phyloP scores from a whole-genome alignment of 1,139 yeast species.

The Debaryomyces nepalensis region DNA sequence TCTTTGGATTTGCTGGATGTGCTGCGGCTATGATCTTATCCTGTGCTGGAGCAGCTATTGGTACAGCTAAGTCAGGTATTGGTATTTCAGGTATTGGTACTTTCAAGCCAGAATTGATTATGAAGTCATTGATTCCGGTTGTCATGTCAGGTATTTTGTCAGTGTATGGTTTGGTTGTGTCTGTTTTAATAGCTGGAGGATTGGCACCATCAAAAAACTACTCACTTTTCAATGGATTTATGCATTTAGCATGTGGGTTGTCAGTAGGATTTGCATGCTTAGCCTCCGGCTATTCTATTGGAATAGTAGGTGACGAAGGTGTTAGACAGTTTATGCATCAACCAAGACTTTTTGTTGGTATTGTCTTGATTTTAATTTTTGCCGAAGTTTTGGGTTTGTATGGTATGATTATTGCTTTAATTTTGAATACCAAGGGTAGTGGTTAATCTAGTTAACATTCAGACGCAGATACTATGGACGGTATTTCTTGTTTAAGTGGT shows the following conservation, averaged over 20 bases:
- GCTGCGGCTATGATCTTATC: slow-evolving; percentile 89
- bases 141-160: slow-evolving; percentile 98
- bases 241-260: slow-evolving; percentile 95
- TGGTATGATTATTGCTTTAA: slow-evolving; percentile 91
- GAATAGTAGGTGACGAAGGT: slow-evolving; percentile 98
- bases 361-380: slow-evolving; percentile 95
- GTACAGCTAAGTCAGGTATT: slow-evolving; percentile 97
- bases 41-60: slow-evolving; percentile 96
- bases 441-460: slow-evolving; percentile 34
- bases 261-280: slow-evolving; percentile 95
- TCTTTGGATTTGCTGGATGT: slow-evolving; percentile 95
- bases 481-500: too few species aligned
- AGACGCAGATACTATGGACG: not conserved
- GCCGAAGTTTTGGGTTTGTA: slow-evolving; percentile 98
- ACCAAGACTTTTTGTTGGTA: slow-evolving; percentile 96
- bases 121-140: slow-evolving; percentile 89
- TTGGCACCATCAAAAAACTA: slow-evolving; percentile 76
- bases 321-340: slow-evolving; percentile 96
- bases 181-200: slow-evolving; percentile 94
- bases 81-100: slow-evolving; percentile 94
- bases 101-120: slow-evolving; percentile 78
- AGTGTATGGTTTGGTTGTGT: slow-evolving; percentile 93
- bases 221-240: slow-evolving; percentile 90
- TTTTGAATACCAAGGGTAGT: slow-evolving; percentile 86
- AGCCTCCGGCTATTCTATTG: slow-evolving; percentile 98